Evolutionary conservation across 441 rosid genomes (phyloP), one percentile per base, ranked within the genome.

Genomic region (Adansonia gregorii): DNA sequence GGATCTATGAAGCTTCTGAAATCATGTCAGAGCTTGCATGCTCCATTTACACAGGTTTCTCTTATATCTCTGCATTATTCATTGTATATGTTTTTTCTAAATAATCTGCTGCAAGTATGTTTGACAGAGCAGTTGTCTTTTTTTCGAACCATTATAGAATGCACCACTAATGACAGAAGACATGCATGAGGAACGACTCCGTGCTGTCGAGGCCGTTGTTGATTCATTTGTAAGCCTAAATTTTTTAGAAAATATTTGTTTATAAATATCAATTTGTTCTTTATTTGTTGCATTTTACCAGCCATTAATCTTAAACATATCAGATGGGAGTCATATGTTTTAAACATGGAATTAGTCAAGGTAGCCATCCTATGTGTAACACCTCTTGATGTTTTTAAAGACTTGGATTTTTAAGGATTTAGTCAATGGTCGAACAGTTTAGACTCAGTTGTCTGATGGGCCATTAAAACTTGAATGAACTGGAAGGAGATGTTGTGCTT

Each of bases 151-250:
- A 78, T 79, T 76, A 31, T 83, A 97, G 99, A 95, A 90, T 80
- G 91, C 94, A 41, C 97, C 95, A 15, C 95, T 91, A 78, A 93
- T 97, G 99, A 94, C 99, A 45, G 99, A 94, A 85, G 99, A 94
- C 87, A 94, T 97, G 98, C 99, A 97, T 85, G 99, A 94, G 91
- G 99, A 97, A 82, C 89, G 99, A 76, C 88, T 93, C 68, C 95
- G 81, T 80, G 97, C 97, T 72, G 98, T 97, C 66, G 97, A 97
- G 85, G 95, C 93, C 76, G 84, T 82, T 79, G 89, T 95, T 66
- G 93, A 88, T 88, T 91, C 98, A 78, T 90, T 89, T 84, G 98
- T 97, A 89, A 91, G 97, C 81, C 73, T 78, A 77, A 73, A 63
- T 74, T 73, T 67, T 79, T 3, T 76, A 60, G 48, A 69, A 77